Evolutionary conservation across 768 basidiomycete genomes (phyloP).

Genomic region (Leccinum rimulosum): DNA sequence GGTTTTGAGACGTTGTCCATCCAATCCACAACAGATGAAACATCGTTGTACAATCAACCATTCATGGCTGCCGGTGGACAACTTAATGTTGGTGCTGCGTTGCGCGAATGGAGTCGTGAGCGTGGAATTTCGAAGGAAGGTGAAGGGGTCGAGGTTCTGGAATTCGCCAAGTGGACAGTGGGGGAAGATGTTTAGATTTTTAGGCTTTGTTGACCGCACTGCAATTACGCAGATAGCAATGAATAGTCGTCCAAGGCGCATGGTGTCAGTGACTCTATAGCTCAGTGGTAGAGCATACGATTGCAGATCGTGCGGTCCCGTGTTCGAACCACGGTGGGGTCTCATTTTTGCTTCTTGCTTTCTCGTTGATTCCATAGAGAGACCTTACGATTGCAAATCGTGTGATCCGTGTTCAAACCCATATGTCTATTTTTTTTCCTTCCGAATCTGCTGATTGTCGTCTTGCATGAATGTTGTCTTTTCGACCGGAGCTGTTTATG

Average conservation of each 20-base stretch:
- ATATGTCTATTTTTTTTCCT: no score
- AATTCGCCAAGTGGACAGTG: slow-evolving; percentile 65
- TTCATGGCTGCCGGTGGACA: slow-evolving; percentile 74
- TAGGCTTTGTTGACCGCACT: neutral
- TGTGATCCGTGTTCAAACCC: slow-evolving; percentile 30
- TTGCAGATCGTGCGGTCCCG: slow-evolving; percentile 59
- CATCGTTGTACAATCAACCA: slow-evolving; percentile 66
- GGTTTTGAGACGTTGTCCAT: slow-evolving; percentile 73
- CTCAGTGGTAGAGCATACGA: slow-evolving; percentile 59
- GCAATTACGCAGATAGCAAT: neutral
- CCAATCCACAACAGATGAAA: slow-evolving; percentile 39
- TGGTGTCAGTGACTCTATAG: slow-evolving; percentile 26
- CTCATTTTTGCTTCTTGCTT: slow-evolving; percentile 26
- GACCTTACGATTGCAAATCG: slow-evolving; percentile 57
- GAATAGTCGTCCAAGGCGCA: neutral
- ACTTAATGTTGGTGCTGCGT: slow-evolving; percentile 29
- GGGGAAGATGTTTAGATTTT: slow-evolving; percentile 38
- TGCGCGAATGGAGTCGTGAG: slow-evolving; percentile 55
- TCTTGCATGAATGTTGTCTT: neutral
- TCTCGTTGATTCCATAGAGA: slow-evolving; percentile 38
- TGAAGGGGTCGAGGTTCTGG: slow-evolving; percentile 38
- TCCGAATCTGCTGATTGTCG: neutral
- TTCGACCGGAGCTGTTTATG: neutral
- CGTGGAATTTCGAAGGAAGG: slow-evolving; percentile 40
- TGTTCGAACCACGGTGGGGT: slow-evolving; percentile 57